These are phyloP conservation scores for Tribonema minus DNA, from an alignment of 108 stramenopile species.

Conservation along the genomic window DNA sequence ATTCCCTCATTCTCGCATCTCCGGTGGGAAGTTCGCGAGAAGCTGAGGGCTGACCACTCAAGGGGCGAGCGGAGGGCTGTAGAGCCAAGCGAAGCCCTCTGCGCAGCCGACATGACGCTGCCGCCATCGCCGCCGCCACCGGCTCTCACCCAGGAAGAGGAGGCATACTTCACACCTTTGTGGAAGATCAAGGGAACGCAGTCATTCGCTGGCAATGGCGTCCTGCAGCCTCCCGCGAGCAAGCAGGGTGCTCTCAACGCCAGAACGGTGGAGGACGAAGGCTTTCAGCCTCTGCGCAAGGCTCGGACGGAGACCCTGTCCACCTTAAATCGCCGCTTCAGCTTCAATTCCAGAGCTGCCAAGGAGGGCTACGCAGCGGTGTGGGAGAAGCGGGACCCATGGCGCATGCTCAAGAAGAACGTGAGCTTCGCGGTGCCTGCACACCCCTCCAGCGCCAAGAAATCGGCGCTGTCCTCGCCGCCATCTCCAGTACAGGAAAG, in stretches of 20 bases:
- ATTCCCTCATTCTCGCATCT: not conserved
- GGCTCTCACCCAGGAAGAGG: no score
- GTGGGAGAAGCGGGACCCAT: slow-evolving; percentile 42
- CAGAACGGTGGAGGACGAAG: slow-evolving; percentile 14
- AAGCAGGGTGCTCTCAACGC: not conserved
- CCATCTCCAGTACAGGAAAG: not conserved
- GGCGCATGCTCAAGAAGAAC: slow-evolving; percentile 46
- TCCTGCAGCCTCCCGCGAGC: not conserved
- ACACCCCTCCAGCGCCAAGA: not conserved
- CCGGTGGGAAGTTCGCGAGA: no score
- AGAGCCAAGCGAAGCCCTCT: no score
- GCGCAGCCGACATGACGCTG: no score
- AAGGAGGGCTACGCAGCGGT: slow-evolving; percentile 23
- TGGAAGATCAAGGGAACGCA: slow-evolving; percentile 15
- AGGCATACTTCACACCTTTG: slow-evolving; percentile 19
- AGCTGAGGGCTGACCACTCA: no score
- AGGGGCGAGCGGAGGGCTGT: no score
- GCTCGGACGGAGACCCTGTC: slow-evolving; percentile 11
- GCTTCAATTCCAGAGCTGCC: slow-evolving; percentile 31
- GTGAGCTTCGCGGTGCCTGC: slow-evolving; percentile 31
- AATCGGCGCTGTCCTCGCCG: not conserved
- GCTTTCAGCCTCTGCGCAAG: slow-evolving; percentile 28
- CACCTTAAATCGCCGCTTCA: slow-evolving; percentile 11
- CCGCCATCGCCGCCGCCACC: no score
- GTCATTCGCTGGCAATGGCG: slow-evolving; percentile 5